Evolutionary conservation across 2,329 filamentous ascomycete genomes (phyloP).

Genomic region (Xylaria digitata): DNA sequence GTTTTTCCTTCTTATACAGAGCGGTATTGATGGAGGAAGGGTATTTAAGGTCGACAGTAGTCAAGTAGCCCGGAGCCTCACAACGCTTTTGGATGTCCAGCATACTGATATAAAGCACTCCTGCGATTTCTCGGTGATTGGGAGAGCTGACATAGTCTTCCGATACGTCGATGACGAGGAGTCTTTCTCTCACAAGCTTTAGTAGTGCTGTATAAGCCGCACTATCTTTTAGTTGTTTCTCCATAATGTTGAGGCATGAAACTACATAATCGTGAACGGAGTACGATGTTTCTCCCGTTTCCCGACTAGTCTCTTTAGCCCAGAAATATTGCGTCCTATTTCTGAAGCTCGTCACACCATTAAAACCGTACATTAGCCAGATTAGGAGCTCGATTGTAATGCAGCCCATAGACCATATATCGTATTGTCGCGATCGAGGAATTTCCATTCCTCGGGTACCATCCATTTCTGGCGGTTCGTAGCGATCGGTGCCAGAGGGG

Average conservation of each 20-base stretch:
- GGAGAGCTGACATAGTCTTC: constrained; percentile 17
- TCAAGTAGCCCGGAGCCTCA: too few species aligned
- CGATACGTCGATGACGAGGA: constrained; percentile 17
- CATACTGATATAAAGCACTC: constrained; percentile 1
- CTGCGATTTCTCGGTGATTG: constrained; percentile 16
- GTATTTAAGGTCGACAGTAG: too few species aligned
- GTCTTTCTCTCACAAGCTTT: constrained; percentile 2
- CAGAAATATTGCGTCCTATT: neutral
- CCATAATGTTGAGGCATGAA: constrained; percentile 14
- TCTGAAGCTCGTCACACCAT: constrained; percentile 6
- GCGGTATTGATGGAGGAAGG: too few species aligned
- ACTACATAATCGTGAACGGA: constrained; percentile 12
- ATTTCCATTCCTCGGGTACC: neutral
- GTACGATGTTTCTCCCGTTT: neutral
- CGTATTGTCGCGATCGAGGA: constrained; percentile 22
- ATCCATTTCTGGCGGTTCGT: constrained; percentile 28
- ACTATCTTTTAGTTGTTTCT: neutral
- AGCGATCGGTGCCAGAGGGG: constrained; percentile 19
- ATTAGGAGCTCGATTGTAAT: constrained; percentile 23
- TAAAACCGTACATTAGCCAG: constrained; percentile 21
- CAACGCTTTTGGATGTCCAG: neutral
- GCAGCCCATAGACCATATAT: constrained; percentile 36
- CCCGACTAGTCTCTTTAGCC: too few species aligned
- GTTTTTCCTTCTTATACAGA: too few species aligned
- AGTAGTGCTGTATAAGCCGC: constrained; percentile 10